Evolutionary conservation across 2,329 filamentous ascomycete species (phyloP).

Genomic region (Botrytis hyacinthi): DNA sequence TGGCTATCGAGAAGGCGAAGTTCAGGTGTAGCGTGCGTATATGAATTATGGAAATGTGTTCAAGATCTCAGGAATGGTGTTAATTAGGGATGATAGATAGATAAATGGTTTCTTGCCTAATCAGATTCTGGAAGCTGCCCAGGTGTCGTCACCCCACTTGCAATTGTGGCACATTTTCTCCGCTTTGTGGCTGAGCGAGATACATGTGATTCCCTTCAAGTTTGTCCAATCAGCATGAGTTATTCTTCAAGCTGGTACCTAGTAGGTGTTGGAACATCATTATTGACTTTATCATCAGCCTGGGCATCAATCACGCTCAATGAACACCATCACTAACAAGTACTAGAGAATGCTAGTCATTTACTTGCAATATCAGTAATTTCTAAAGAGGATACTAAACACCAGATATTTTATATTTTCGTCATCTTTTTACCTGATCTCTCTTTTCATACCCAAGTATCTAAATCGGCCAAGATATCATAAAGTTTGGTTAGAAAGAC

Average conservation of each 20-base stretch:
- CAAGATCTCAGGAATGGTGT: neutral
- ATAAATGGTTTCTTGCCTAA: neutral
- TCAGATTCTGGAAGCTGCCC: slow-evolving; percentile 2
- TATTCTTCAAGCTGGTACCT: neutral
- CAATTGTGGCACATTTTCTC: slow-evolving; percentile 6
- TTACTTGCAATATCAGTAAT: neutral
- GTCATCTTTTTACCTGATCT: neutral
- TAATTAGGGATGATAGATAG: slow-evolving; percentile 8
- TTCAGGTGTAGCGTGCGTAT: neutral
- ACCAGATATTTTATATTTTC: neutral
- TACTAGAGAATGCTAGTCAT: neutral
- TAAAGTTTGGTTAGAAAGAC: neutral
- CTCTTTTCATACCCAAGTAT: neutral
- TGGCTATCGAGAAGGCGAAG: neutral
- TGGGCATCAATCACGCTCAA: neutral
- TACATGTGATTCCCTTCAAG: neutral
- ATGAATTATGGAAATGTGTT: neutral
- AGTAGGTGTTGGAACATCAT: neutral
- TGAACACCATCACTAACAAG: neutral
- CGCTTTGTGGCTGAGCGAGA: neutral
- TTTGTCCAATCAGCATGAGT: neutral
- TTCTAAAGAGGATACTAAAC: neutral
- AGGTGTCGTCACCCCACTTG: slow-evolving; percentile 7
- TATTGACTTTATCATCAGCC: neutral
- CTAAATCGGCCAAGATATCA: neutral